These are phyloP conservation scores for Cladorrhinum samala DNA, from an alignment of 495 filamentous ascomycete genomes.

Conservation along the genomic window DNA sequence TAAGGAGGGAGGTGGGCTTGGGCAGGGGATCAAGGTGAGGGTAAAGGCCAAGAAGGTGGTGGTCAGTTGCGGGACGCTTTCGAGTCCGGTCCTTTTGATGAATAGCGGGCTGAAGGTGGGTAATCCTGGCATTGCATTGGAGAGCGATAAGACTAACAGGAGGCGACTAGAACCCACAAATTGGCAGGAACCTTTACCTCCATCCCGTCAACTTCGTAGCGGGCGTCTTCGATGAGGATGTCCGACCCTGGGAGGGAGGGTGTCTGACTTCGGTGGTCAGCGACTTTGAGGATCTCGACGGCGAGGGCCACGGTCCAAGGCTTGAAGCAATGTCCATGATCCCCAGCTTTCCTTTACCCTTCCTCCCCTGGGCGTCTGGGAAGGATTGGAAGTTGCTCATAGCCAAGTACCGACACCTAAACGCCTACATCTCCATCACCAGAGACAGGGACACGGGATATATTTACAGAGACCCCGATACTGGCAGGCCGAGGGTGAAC, in stretches of 20 bases:
- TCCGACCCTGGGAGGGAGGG: conserved; percentile 65
- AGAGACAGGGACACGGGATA: conserved; percentile 69
- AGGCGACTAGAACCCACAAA: conserved; percentile 60
- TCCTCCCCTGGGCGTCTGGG: conserved; percentile 57
- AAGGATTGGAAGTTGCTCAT: conserved; percentile 61
- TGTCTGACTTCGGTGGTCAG: conserved; percentile 65
- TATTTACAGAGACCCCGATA: conserved; percentile 66
- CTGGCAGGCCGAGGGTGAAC: conserved; percentile 55
- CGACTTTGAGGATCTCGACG: conserved; percentile 77
- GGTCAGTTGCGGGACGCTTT: conserved; percentile 64
- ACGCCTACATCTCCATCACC: conserved; percentile 59
- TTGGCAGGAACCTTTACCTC: conserved; percentile 77
- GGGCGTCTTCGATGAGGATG: conserved; percentile 59
- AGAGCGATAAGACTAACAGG: conserved; percentile 12
- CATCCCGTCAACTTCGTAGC: conserved; percentile 63
- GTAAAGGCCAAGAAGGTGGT: conserved; percentile 81
- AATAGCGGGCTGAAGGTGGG: conserved; percentile 59
- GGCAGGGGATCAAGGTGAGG: conserved; percentile 57
- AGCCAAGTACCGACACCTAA: conserved; percentile 56
- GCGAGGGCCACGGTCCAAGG: conserved; percentile 76
- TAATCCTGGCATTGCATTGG: not conserved
- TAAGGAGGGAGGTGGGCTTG: conserved; percentile 54
- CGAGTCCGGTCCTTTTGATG: conserved; percentile 68
- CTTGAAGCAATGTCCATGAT: conserved; percentile 64
- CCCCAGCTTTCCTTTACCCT: conserved; percentile 40